Evolutionary conservation across 2,329 filamentous ascomycete genomes (phyloP).

Genomic region (Xylaria sp.): DNA sequence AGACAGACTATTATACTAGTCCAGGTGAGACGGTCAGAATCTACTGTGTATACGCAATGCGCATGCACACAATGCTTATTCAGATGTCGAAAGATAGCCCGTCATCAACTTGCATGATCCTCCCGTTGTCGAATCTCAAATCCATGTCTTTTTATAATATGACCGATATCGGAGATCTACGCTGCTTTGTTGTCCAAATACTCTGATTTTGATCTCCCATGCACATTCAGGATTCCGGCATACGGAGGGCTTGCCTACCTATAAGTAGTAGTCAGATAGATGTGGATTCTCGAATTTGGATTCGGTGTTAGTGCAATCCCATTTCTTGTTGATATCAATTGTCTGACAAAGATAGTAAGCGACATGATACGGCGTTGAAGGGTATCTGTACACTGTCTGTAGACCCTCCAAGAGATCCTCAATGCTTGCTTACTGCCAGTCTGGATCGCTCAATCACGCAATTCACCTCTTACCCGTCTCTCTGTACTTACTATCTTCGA

Average conservation of each 20-base stretch:
- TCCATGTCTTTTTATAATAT: slow-evolving; percentile 22
- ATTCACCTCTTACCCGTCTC: too few relatives aligned
- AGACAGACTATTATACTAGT: neutral
- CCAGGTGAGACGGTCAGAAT: neutral
- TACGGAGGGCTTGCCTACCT: neutral
- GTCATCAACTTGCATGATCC: neutral
- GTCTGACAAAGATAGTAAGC: slow-evolving; percentile 19
- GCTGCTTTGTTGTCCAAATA: neutral
- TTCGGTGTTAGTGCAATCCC: slow-evolving; percentile 9
- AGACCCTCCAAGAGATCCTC: neutral
- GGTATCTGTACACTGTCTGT: too few relatives aligned
- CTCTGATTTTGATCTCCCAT: neutral
- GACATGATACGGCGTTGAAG: neutral
- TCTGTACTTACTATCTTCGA: too few relatives aligned
- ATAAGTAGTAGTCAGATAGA: neutral
- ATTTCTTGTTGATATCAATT: slow-evolving; percentile 1
- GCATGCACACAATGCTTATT: slow-evolving; percentile 26
- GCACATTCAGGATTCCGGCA: neutral
- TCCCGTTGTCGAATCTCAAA: slow-evolving; percentile 28
- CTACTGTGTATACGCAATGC: slow-evolving; percentile 3
- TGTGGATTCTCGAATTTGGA: slow-evolving; percentile 17
- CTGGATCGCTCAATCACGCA: neutral
- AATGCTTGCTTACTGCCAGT: too few relatives aligned
- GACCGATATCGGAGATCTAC: slow-evolving; percentile 26
- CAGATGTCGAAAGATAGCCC: slow-evolving; percentile 4